A percentile compares a stretch with the other conserved stretches of the same genome.
phyloP scores from a whole-genome alignment of 2,329 filamentous ascomycete species.

The Sarocladium kiliense region DNA sequence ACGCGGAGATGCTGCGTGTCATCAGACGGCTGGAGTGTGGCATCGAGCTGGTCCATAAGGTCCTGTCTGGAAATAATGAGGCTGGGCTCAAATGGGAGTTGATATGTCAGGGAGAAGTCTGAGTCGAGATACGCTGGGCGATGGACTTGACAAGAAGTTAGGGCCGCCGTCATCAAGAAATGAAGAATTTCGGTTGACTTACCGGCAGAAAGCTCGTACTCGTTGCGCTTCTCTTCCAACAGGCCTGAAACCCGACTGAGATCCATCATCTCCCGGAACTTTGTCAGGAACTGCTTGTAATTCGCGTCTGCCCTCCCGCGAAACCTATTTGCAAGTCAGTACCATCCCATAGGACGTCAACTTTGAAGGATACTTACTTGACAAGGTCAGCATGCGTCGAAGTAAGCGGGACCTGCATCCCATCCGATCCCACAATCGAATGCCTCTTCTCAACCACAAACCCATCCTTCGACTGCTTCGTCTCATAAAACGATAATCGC shows the following conservation, averaged over 20 bases:
- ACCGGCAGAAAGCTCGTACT: constrained; percentile 15
- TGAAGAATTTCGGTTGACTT: background rate
- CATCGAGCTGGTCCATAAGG: constrained; percentile 15
- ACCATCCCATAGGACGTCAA: no score
- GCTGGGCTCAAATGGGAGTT: constrained; percentile 13
- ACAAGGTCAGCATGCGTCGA: constrained; percentile 19
- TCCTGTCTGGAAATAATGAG: constrained; percentile 14
- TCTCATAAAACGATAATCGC: constrained; percentile 22
- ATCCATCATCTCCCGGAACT: constrained; percentile 18
- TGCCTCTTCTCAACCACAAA: constrained; percentile 20
- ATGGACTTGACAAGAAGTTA: constrained; percentile 14
- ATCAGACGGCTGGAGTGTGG: constrained; percentile 11
- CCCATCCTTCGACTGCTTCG: constrained; percentile 16
- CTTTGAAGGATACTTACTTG: no score
- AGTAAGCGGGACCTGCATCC: constrained; percentile 17
- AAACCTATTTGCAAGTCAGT: constrained; percentile 11
- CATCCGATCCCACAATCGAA: constrained; percentile 20
- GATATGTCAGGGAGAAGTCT: constrained; percentile 16
- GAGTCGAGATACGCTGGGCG: constrained; percentile 14
- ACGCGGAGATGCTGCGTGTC: constrained; percentile 13
- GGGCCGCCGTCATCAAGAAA: no score
- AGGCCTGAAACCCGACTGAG: constrained; percentile 12
- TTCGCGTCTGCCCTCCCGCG: constrained; percentile 20
- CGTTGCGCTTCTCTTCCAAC: constrained; percentile 16
- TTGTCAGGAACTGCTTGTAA: constrained; percentile 17